Evolutionary conservation across 345 rosid species (phyloP), one percentile per base, ranked within the genome.

Genomic region (Citrus inodora): DNA sequence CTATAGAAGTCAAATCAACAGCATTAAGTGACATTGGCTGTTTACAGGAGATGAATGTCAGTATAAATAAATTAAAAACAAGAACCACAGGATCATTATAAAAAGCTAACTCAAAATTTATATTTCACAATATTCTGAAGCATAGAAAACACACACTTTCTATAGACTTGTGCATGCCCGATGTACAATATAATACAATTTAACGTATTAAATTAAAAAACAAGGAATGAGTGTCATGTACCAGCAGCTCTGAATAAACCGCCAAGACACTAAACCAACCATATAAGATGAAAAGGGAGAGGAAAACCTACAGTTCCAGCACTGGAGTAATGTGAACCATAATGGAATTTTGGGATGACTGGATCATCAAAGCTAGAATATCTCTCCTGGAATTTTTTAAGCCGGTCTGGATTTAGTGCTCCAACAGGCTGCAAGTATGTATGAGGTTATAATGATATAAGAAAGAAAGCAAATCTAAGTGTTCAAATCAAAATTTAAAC

Each of bases 251-350:
- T 13, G 51, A 65, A 58, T 61, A 70, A 37, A 66, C 5, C 40
- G 55, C 22, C 27, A 66, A 2, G 73, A 76, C 32, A n/a, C 14
- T 46, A 73, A 48, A 64, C 74, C 37, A 51, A 61, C 62, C 38
- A 70, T 74, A 32, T 70, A 74, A 74, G 19, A 64, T 66, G 28
- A 68, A 76, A 75, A 81, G 46, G 46, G 58, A 69, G 73, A 70
- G 83, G 73, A 79, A 65, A 86, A 87, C 92, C 78, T 88, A 94
- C 99, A 55, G 98, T 89, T 85, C 97, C 98, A 56, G 98, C 95
- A 85, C 98, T 94, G 35, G 98, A 96, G 86, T 96, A 96, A 87
- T 96, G 99, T 21, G 99, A 96, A 77, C 98, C 97, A 82, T 96
- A 96, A 80, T 96, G 99, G 72, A 96, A 96, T 84, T 96, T 96